A percentile compares a stretch with the other conserved stretches of the same genome.
These are phyloP conservation scores for Aspergillus biplanus DNA, from an alignment of 495 filamentous ascomycete genomes.

Conservation along the genomic window DNA sequence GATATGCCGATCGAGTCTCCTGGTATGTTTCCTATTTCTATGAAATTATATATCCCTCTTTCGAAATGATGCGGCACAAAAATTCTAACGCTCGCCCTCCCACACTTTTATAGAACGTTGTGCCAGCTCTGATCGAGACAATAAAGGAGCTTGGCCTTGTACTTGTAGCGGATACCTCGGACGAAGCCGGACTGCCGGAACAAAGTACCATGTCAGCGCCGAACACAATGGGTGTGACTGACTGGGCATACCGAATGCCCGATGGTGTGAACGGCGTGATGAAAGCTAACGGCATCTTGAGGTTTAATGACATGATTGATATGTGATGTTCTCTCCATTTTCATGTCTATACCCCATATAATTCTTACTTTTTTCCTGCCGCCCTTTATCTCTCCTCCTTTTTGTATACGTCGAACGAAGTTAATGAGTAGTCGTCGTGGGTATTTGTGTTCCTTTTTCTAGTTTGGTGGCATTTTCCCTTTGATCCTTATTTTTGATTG, in stretches of 20 bases:
- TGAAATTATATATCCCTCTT: not conserved
- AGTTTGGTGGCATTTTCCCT: slow-evolving; percentile 17
- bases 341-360: slow-evolving; percentile 21
- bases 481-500: not conserved
- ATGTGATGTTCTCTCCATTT: slow-evolving; percentile 58
- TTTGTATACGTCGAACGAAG: slow-evolving; percentile 19
- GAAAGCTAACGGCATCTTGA: slow-evolving; percentile 80
- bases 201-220: slow-evolving; percentile 50
- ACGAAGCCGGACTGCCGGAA: slow-evolving; percentile 40
- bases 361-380: slow-evolving; percentile 14
- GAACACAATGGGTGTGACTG: slow-evolving; percentile 44
- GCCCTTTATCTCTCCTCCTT: not conserved
- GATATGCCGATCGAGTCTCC: slow-evolving; percentile 80
- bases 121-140: slow-evolving; percentile 86
- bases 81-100: too few species aligned
- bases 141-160: slow-evolving; percentile 94
- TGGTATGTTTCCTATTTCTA: slow-evolving; percentile 55
- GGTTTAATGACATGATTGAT: slow-evolving; percentile 93
- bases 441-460: slow-evolving; percentile 12
- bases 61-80: not conserved
- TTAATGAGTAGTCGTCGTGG: slow-evolving; percentile 16
- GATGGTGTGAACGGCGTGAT: slow-evolving; percentile 85
- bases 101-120: slow-evolving; percentile 67
- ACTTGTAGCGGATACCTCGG: slow-evolving; percentile 84
- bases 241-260: slow-evolving; percentile 54